phyloP scores from a whole-genome alignment of 768 basidiomycete genomes.

The Termitomyces sp. region DNA sequence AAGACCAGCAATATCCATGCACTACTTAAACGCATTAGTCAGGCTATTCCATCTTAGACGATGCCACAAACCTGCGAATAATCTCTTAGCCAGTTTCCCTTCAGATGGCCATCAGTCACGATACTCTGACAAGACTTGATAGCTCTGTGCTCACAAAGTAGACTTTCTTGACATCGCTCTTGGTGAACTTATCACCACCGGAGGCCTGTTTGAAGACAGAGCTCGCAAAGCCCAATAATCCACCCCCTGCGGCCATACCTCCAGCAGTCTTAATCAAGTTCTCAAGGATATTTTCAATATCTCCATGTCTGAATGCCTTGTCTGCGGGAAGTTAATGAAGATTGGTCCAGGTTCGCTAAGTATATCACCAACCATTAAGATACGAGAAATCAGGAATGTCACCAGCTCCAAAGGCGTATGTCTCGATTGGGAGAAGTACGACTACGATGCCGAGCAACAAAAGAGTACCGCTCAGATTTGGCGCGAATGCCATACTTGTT shows the following conservation, averaged over 20 bases:
- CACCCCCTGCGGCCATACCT: slow-evolving; percentile 35
- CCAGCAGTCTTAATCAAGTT: slow-evolving; percentile 54
- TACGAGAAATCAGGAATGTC: slow-evolving; percentile 72
- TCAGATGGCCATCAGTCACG: neutral
- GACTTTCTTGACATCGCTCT: slow-evolving; percentile 62
- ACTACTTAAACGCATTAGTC: slow-evolving; percentile 24
- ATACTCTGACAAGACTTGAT: neutral
- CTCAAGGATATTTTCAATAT: slow-evolving; percentile 66
- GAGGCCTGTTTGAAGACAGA: slow-evolving; percentile 38
- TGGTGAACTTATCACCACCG: slow-evolving; percentile 55
- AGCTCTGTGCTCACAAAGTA: slow-evolving; percentile 43
- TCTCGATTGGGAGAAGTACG: slow-evolving; percentile 38
- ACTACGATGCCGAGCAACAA: slow-evolving; percentile 32
- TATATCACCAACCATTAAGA: slow-evolving; percentile 41
- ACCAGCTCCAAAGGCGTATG: slow-evolving; percentile 56
- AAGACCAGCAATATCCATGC: slow-evolving; percentile 68
- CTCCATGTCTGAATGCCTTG: slow-evolving; percentile 74
- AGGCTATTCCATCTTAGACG: neutral
- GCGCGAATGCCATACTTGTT: slow-evolving; percentile 22
- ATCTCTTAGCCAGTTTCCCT: slow-evolving; percentile 71
- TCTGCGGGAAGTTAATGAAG: slow-evolving; percentile 26
- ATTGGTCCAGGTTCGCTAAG: neutral
- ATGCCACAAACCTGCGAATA: slow-evolving; percentile 48
- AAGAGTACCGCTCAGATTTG: slow-evolving; percentile 24
- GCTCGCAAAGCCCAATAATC: slow-evolving; percentile 48